Conservation (phyloP, 2,329 filamentous ascomycete genomes). For the Allantophomopsis cytisporea region DNA sequence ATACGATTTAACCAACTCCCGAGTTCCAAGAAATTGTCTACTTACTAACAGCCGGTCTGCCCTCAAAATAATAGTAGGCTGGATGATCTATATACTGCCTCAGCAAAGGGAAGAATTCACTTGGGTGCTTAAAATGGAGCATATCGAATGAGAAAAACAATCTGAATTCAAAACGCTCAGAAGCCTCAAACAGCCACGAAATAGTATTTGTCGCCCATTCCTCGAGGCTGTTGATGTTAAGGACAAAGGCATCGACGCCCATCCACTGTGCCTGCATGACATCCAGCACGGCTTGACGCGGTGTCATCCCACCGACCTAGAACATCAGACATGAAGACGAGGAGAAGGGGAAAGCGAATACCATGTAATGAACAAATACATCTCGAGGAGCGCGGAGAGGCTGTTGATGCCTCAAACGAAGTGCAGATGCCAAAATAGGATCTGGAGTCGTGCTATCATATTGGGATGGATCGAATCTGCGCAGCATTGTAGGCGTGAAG, state of each 20-base stretch:
- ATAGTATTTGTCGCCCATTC: slow-evolving; percentile 16
- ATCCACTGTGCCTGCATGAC: slow-evolving; percentile 11
- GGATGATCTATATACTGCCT: slow-evolving; percentile 9
- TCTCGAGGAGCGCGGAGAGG: too few species aligned
- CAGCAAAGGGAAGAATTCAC: slow-evolving; percentile 15
- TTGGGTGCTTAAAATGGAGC: slow-evolving; percentile 11
- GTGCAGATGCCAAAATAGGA: too few species aligned
- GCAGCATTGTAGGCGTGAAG: too few species aligned
- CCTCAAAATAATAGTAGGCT: slow-evolving; percentile 17
- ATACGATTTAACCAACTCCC: too few species aligned
- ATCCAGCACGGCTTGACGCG: slow-evolving; percentile 7
- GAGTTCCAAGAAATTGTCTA: not conserved
- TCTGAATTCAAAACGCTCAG: slow-evolving; percentile 15
- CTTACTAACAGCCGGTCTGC: slow-evolving; percentile 16
- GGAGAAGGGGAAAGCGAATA: too few species aligned
- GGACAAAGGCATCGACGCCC: slow-evolving; percentile 20
- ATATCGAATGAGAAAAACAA: slow-evolving; percentile 24
- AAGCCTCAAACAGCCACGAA: slow-evolving; percentile 16
- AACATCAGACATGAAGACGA: not conserved
- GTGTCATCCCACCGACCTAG: slow-evolving; percentile 10
- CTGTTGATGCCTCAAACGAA: too few species aligned
- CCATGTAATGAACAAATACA: too few species aligned
- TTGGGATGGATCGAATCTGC: too few species aligned
- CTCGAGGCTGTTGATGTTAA: slow-evolving; percentile 16
- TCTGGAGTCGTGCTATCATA: too few species aligned